These are phyloP conservation scores for Hibiscus mutabilis DNA, from an alignment of 345 rosid genomes.

Conservation along the genomic window DNA sequence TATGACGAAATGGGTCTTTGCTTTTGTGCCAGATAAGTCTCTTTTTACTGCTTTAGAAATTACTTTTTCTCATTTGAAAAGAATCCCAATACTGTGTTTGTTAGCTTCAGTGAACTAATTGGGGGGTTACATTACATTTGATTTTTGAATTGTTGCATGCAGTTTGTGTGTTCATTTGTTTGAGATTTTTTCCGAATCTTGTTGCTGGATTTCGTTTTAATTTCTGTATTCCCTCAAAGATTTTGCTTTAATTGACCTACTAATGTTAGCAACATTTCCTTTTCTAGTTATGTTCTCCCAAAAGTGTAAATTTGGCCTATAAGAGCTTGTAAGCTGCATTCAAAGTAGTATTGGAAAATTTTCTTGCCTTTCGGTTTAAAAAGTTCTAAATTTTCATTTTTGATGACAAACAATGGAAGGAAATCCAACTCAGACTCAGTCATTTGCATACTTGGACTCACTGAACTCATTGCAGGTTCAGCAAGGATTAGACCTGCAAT, in stretches of 20 bases:
- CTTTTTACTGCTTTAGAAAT: not conserved
- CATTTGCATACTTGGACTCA: not conserved
- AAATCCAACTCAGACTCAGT: not conserved
- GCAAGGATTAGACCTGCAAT: conserved; percentile 1
- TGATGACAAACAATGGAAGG: conserved; percentile 7
- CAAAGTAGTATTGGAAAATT: not conserved
- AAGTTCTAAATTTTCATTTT: not conserved
- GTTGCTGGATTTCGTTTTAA: conserved; percentile 4
- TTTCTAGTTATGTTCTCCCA: not conserved
- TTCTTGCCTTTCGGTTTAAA: too few relatives aligned
- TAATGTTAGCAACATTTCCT: not conserved
- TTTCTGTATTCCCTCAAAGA: not conserved
- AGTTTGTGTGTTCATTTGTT: not conserved
- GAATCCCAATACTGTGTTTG: not conserved
- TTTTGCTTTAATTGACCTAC: not conserved
- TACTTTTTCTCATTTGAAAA: not conserved
- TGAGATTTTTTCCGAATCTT: not conserved
- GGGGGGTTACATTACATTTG: not conserved
- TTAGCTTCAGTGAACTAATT: not conserved
- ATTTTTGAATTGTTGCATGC: not conserved
- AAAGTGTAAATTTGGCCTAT: not conserved
- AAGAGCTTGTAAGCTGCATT: not conserved
- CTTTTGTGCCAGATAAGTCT: conserved; percentile 8
- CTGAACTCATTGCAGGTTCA: conserved; percentile 1
- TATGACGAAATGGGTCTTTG: not conserved